These are phyloP conservation scores for Plasmodium vivax DNA, from an alignment of 169 alveolate species.

Conservation along the genomic window DNA sequence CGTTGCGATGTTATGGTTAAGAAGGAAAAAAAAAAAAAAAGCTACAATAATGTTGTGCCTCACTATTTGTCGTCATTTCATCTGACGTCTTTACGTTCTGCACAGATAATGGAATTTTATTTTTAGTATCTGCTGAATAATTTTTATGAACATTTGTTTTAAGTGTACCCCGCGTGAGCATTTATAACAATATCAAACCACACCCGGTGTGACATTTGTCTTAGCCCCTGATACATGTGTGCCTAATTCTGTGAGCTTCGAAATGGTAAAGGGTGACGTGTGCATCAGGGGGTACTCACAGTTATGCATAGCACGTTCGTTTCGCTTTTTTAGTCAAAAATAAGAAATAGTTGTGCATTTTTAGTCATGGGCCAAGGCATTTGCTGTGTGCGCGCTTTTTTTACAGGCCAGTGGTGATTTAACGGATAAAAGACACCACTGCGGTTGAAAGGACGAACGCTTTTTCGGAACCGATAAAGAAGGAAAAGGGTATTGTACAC, in stretches of 20 bases:
- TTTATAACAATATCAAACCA: neutral
- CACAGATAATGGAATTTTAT: neutral
- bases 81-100: neutral
- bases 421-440: neutral
- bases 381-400: neutral
- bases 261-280: neutral
- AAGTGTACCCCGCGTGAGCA: neutral
- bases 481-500: conserved; percentile 7
- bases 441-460: neutral
- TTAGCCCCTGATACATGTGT: neutral
- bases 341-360: neutral
- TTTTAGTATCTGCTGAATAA: neutral
- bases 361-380: neutral
- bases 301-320: neutral
- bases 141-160: neutral
- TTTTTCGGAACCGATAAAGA: neutral
- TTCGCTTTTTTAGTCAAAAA: neutral
- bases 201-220: neutral
- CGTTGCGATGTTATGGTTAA: neutral
- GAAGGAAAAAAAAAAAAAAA: neutral
- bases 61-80: neutral
- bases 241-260: neutral
- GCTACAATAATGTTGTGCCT: neutral
- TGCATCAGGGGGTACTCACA: neutral
- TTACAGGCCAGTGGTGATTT: neutral